A percentile compares a stretch with the other conserved stretches of the same genome.
phyloP scores from a whole-genome alignment of 306 rosid genomes.

The Luffa acutangula region DNA sequence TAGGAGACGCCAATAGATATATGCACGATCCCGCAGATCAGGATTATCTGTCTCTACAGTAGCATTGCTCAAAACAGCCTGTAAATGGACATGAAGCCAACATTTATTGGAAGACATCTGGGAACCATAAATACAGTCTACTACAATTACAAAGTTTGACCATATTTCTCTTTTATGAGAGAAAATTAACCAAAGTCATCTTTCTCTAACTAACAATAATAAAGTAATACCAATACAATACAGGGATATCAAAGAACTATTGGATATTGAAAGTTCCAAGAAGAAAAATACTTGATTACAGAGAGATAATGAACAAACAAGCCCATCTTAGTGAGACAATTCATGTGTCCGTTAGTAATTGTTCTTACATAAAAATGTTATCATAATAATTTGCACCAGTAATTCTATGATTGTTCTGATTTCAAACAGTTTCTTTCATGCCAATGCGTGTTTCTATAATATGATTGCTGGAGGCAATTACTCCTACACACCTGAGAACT shows the following conservation, averaged over 20 bases:
- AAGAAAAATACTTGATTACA: neutral
- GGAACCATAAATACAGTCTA: neutral
- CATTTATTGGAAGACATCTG: neutral
- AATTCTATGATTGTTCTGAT: neutral
- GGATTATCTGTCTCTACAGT: conserved; percentile 98
- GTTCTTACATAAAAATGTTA: neutral
- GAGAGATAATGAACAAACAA: neutral
- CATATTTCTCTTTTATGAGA: neutral
- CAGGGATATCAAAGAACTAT: neutral
- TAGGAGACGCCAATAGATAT: conserved; percentile 98
- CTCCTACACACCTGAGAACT: neutral
- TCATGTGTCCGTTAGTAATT: neutral
- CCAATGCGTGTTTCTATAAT: neutral
- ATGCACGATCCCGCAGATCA: conserved; percentile 96
- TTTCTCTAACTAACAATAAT: neutral
- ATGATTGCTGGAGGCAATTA: neutral
- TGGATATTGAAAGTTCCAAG: neutral
- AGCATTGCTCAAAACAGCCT: conserved; percentile 98
- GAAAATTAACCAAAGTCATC: neutral
- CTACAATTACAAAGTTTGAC: neutral
- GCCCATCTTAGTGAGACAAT: neutral
- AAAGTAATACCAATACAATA: neutral
- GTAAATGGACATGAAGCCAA: conserved; percentile 10
- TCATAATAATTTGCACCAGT: neutral
- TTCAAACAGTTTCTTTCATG: neutral